A percentile compares a stretch with the other conserved stretches of the same genome.
Conservation (phyloP, 2,329 filamentous ascomycete species). For the Colletotrichum cordylinicola region DNA sequence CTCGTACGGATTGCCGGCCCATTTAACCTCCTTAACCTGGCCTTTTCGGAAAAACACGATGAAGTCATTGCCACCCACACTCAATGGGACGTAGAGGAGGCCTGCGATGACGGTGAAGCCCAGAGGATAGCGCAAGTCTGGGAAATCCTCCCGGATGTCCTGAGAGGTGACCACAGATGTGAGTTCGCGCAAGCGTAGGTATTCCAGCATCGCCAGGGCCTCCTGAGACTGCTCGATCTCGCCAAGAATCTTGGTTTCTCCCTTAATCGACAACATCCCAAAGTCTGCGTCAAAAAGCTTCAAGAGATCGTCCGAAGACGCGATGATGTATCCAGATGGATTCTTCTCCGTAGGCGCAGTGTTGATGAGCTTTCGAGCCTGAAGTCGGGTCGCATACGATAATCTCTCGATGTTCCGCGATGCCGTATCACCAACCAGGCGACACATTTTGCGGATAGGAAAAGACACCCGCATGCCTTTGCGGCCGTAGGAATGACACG, state of each 20-base stretch:
- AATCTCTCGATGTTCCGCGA: slow-evolving; percentile 87
- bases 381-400: slow-evolving; percentile 83
- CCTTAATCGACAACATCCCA: slow-evolving; percentile 81
- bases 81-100: slow-evolving; percentile 81
- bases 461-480: slow-evolving; percentile 91
- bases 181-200: slow-evolving; percentile 76
- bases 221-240: slow-evolving; percentile 79
- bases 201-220: slow-evolving; percentile 83
- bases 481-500: slow-evolving; percentile 80
- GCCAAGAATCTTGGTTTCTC: slow-evolving; percentile 89
- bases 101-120: slow-evolving; percentile 82
- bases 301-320: slow-evolving; percentile 84
- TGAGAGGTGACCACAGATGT: slow-evolving; percentile 80
- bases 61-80: slow-evolving; percentile 78
- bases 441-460: slow-evolving; percentile 90
- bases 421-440: slow-evolving; percentile 83
- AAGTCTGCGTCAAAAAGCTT: slow-evolving; percentile 88
- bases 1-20: slow-evolving; percentile 87
- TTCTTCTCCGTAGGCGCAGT: slow-evolving; percentile 82
- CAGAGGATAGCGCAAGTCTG: slow-evolving; percentile 78
- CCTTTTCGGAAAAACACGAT: slow-evolving; percentile 90
- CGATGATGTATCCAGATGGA: slow-evolving; percentile 88
- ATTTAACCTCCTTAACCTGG: slow-evolving; percentile 78
- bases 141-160: slow-evolving; percentile 78
- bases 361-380: slow-evolving; percentile 88